A percentile compares a stretch with the other conserved stretches of the same genome.
These are phyloP conservation scores for Eucalyptus cloeziana DNA, from an alignment of 345 rosid genomes.

Conservation along the genomic window DNA sequence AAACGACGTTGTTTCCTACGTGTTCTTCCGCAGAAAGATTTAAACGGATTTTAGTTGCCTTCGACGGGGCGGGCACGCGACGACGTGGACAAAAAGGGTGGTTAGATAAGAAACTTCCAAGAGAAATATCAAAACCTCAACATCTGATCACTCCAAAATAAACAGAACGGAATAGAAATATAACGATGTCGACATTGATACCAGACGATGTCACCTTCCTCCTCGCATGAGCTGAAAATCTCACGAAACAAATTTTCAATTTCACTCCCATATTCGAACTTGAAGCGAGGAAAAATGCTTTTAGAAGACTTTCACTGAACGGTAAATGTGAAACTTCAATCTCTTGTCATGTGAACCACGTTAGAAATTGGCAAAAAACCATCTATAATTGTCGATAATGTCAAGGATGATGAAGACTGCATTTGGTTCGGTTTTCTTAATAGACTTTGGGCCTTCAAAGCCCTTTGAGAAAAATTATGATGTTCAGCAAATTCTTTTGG, in stretches of 20 bases:
- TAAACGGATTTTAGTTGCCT: not conserved
- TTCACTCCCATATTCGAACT: not conserved
- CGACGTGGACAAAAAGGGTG: not conserved
- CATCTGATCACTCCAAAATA: not conserved
- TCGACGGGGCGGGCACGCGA: not conserved
- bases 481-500: not conserved
- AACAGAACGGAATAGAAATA: not conserved
- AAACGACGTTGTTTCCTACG: too few relatives aligned
- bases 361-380: too few relatives aligned
- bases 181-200: not conserved
- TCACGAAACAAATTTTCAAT: too few relatives aligned
- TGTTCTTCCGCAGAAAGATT: not conserved
- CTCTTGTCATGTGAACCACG: fast-evolving
- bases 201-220: not conserved
- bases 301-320: not conserved
- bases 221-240: not conserved
- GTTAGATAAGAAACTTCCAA: not conserved
- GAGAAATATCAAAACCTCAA: not conserved
- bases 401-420: fast-evolving
- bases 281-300: not conserved
- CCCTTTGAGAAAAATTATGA: too few relatives aligned
- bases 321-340: not conserved
- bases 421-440: too few relatives aligned
- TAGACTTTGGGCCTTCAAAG: too few relatives aligned
- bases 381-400: not conserved